Conservation (phyloP, 2,329 filamentous ascomycete species). For the Emydomyces testavorans region DNA sequence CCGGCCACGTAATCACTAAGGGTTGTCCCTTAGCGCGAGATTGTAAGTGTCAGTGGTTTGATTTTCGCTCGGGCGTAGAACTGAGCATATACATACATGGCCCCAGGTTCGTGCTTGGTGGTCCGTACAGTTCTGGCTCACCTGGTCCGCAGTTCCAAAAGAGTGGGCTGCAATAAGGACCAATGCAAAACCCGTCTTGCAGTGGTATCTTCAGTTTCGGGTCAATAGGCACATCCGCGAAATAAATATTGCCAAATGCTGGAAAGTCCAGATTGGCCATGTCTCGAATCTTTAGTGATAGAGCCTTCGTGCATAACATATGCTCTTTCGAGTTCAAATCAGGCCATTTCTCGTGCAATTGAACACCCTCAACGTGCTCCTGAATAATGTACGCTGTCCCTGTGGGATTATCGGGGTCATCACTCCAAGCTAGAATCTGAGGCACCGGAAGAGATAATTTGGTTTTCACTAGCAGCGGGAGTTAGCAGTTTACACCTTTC, state of each 20-base stretch:
- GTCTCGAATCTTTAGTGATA: slow-evolving; percentile 24
- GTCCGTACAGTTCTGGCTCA: slow-evolving; percentile 13
- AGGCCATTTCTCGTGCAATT: slow-evolving; percentile 26
- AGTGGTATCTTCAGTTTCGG: slow-evolving; percentile 19
- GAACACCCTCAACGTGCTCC: slow-evolving; percentile 25
- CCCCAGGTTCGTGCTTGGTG: slow-evolving; percentile 11
- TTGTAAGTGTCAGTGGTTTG: background rate
- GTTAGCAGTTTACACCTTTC: background rate
- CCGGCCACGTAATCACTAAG: slow-evolving; percentile 15
- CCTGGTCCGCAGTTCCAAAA: slow-evolving; percentile 17
- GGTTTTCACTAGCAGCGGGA: slow-evolving; percentile 6
- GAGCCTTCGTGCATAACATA: slow-evolving; percentile 25
- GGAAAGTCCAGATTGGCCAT: slow-evolving; percentile 28
- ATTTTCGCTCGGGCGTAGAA: no score
- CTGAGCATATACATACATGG: slow-evolving; percentile 16
- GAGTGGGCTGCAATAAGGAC: slow-evolving; percentile 24
- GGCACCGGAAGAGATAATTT: slow-evolving; percentile 16
- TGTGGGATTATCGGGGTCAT: slow-evolving; percentile 19
- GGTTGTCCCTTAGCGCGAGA: slow-evolving; percentile 10
- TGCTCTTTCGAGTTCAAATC: slow-evolving; percentile 26
- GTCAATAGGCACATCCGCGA: slow-evolving; percentile 20
- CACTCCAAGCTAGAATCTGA: slow-evolving; percentile 12
- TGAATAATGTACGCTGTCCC: slow-evolving; percentile 21
- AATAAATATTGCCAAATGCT: slow-evolving; percentile 32
- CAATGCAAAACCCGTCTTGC: slow-evolving; percentile 26